Base-by-base conservation (phyloP, 140 eudicot genomes). In the Flaveria floridana region DNA sequence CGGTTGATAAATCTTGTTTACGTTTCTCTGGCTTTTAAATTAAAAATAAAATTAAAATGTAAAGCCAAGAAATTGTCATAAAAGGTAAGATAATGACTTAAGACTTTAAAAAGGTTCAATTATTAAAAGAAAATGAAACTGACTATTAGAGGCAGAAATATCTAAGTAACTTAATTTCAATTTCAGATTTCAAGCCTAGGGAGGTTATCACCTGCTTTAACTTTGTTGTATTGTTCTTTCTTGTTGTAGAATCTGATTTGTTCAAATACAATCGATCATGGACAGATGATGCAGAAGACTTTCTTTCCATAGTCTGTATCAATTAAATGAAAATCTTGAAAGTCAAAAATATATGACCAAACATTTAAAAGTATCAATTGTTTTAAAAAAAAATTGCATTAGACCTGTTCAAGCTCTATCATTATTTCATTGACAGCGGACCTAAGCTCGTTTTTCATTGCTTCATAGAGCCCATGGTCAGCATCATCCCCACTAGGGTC, bases 371-470 rank as follows among this genome's bases (percentile, higher is more conserved):
- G 70, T 2, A 25, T 51, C 25, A 65, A 3, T 14, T 44, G 58
- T 0, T 19, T 77, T 25, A 15, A 34, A 15, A 34, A 30, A 62
- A 16, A 66, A 25, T 15, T 25, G 44, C 63, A 66, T 50, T 77
- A 72, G 68, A 84, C 91, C 79, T 86, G 89, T 76, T 86, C 86
- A 75, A 82, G 84, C 69, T 87, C 96, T 69, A 80, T 85, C 86
- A 82, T 85, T 84, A 91, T 89, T 65, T 87, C 96, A 61, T 91
- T 82, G 73, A 91, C 96, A 75, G 89, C 93, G 74, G 85, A 63
- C 70, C 96, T 84, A 72, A 91, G 87, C 79, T 91, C 96, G 71
- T 86, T 89, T 70, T 83, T 56, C 89, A 87, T 87, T 73, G 85
- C 93, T 76, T 83, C 87, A 70, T 81, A 84, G 39, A 87, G 62